Evolutionary conservation across 2,329 filamentous ascomycete genomes (phyloP).

Genomic region (Byssochlamys sp.): DNA sequence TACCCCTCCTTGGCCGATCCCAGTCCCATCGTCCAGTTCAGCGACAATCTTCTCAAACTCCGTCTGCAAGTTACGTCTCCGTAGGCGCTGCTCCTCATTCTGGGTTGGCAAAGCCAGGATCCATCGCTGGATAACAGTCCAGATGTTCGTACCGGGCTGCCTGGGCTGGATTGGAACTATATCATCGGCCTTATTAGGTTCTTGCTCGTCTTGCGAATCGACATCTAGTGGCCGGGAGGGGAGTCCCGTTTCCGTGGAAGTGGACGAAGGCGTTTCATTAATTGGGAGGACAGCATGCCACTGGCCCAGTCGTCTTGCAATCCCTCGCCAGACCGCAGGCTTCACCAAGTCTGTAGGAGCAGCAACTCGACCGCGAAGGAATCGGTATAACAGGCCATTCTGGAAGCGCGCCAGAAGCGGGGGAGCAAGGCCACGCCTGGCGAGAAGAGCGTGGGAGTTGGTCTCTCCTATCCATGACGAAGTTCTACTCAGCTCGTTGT

Average conservation of each 20-base stretch:
- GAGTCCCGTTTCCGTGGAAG: conserved; percentile 11
- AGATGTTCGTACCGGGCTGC: conserved; percentile 73
- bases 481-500: conserved; percentile 25
- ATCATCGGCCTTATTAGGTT: conserved; percentile 15
- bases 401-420: conserved; percentile 81
- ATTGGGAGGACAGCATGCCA: conserved; percentile 73
- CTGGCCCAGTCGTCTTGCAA: conserved; percentile 74
- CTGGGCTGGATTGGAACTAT: conserved; percentile 46
- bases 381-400: conserved; percentile 92
- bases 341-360: conserved; percentile 69
- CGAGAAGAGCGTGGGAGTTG: conserved; percentile 71
- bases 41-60: conserved; percentile 63
- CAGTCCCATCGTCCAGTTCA: conserved; percentile 65
- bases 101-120: conserved; percentile 69
- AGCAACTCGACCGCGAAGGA: conserved; percentile 71
- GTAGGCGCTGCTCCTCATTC: conserved; percentile 58
- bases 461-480: conserved; percentile 44
- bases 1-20: conserved; percentile 67
- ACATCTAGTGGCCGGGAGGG: conserved; percentile 15
- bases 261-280: conserved; percentile 32
- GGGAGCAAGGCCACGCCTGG: conserved; percentile 72
- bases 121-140: conserved; percentile 96
- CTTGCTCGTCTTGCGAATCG: conserved; percentile 8
- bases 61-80: conserved; percentile 59
- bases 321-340: conserved; percentile 66